Percentiles rank a stretch among this genome's conserved stretches.
These are phyloP conservation scores for Zoysia pacifica DNA, from an alignment of 176 grass and related monocot species.

Conservation along the genomic window DNA sequence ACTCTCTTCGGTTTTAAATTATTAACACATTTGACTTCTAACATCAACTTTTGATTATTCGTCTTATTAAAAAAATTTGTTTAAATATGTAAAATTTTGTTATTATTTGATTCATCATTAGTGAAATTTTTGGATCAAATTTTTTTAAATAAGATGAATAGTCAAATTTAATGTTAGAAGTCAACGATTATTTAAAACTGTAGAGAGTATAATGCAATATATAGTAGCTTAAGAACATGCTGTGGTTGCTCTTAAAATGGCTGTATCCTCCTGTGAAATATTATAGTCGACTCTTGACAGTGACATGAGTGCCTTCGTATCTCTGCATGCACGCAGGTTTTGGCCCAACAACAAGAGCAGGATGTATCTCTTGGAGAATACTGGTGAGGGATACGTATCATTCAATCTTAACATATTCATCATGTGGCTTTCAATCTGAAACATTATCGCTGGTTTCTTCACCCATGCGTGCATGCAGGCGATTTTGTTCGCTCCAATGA, in stretches of 20 bases:
- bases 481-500: conserved; percentile 80
- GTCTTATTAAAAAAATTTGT: no score
- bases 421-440: neutral
- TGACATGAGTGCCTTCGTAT: neutral
- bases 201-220: neutral
- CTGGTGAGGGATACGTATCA: conserved; percentile 40
- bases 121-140: no score
- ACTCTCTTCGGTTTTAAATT: no score
- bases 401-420: neutral
- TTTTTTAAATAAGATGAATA: no score
- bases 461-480: conserved; percentile 46
- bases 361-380: conserved; percentile 96
- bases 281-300: neutral
- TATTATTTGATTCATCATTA: no score
- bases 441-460: neutral
- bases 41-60: no score
- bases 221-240: neutral
- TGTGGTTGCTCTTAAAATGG: neutral
- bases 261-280: neutral
- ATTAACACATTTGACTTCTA: no score
- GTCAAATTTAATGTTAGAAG: no score
- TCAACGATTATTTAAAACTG: no score
- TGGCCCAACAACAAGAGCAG: conserved; percentile 99
- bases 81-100: no score
- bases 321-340: conserved; percentile 54